These are phyloP conservation scores for Adansonia madagascariensis DNA, from an alignment of 441 rosid genomes.

Conservation along the genomic window DNA sequence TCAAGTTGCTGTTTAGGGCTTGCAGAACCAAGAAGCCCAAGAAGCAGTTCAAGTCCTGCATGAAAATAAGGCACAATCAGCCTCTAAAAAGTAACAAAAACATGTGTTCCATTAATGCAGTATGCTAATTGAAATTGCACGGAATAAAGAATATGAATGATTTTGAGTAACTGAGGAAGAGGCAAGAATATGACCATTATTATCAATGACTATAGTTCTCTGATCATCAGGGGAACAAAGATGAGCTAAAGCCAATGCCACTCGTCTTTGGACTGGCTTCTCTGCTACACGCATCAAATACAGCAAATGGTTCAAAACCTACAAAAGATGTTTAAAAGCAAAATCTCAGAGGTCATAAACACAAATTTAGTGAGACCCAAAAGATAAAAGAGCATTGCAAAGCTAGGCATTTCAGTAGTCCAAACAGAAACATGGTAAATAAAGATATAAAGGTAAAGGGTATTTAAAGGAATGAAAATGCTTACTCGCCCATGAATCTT, in stretches of 20 bases:
- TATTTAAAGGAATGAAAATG: constrained; percentile 31
- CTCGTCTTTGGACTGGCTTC: constrained; percentile 82
- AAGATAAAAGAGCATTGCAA: background rate
- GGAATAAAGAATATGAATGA: constrained; percentile 8
- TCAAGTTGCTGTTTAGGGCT: constrained; percentile 82
- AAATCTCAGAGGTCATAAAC: constrained; percentile 26
- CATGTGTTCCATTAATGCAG: constrained; percentile 17
- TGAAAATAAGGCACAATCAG: constrained; percentile 29
- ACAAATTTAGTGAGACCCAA: constrained; percentile 11
- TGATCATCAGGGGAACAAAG: constrained; percentile 92
- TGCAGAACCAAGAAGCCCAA: constrained; percentile 84
- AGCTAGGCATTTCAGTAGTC: background rate
- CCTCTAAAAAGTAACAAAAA: constrained; percentile 26
- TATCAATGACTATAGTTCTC: constrained; percentile 78
- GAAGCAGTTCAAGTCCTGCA: constrained; percentile 86
- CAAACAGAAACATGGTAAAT: constrained; percentile 2
- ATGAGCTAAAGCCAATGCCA: constrained; percentile 93
- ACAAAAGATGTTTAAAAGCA: constrained; percentile 34
- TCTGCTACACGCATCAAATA: constrained; percentile 88
- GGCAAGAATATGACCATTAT: constrained; percentile 49
- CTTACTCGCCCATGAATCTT: constrained; percentile 93
- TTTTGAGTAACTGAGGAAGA: constrained; percentile 15
- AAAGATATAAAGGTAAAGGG: background rate
- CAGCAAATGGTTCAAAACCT: constrained; percentile 87
- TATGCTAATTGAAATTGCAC: background rate